Base-by-base conservation (phyloP, 371 early-diverging fungal genomes). In the Mucor irregularis region DNA sequence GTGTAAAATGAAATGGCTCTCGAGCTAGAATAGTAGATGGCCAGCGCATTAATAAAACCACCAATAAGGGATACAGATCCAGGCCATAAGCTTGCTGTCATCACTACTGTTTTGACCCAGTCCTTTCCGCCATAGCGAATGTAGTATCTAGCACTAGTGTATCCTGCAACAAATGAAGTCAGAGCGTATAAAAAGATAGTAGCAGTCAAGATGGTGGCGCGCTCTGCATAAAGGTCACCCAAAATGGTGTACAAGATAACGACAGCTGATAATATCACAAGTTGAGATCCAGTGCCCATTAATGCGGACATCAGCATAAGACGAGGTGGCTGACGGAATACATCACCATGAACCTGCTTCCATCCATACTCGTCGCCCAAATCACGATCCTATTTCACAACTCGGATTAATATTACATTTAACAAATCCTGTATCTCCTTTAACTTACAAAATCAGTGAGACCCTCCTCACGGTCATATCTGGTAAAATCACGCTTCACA, bases 291-390 rank as follows among this genome's bases (percentile, higher is more conserved):
- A 17, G 88, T 84, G 22, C 93, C 93, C 50, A 88, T 62, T 17
- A 86, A 70, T 1, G 90, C 85, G 2, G 88, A 80, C 62, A 93
- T 71, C 0, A 89, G 45, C 66, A 86, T 83, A 21, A 89, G 72
- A 13, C 80, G 79, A 29, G 83, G 71, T 24, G 94, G 92, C 13
- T 90, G 78, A 30, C 94, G 81, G 70, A 94, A 93, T 0, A 93
- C 91, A 66, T 94, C 94, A 5, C 90, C 92, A 49, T 94, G 92
- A 1, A 94, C 85, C 59, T 89, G 90, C 64, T 92, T 92, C 94
- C 94, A 94, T 3, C 94, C 94, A 74, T 88, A 92, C 44, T 93
- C 94, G 54, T 92, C 92, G 5, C 89, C 90, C 16, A 92, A 69
- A 64, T 92, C 91, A 17, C 86, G 81, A 56, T 91, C 92, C 87